These are phyloP conservation scores for Stemphylium vesicarium DNA, from an alignment of 2,329 filamentous ascomycete species.

Conservation along the genomic window DNA sequence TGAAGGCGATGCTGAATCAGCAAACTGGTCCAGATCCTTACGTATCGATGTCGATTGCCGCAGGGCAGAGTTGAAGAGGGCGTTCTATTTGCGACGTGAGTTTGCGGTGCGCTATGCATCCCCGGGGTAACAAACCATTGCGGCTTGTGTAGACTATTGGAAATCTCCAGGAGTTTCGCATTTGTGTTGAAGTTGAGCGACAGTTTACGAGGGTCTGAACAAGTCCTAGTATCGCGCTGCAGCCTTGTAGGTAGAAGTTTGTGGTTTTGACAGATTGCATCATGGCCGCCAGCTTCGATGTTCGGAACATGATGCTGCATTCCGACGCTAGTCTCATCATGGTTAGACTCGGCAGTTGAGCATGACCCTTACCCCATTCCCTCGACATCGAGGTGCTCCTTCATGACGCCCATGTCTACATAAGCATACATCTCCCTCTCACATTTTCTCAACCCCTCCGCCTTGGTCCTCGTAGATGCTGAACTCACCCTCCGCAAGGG, in stretches of 20 bases:
- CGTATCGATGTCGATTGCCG: slow-evolving; percentile 84
- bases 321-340: slow-evolving; percentile 15
- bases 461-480: too few species aligned
- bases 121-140: slow-evolving; percentile 27
- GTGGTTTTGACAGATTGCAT: slow-evolving; percentile 43
- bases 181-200: background rate
- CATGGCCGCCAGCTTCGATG: slow-evolving; percentile 21
- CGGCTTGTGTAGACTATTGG: background rate
- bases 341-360: background rate
- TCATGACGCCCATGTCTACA: too few species aligned
- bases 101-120: background rate
- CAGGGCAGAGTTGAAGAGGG: slow-evolving; percentile 82
- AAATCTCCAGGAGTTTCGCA: background rate
- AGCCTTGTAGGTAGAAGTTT: slow-evolving; percentile 20
- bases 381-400: background rate
- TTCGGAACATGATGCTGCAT: slow-evolving; percentile 11
- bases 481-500: too few species aligned
- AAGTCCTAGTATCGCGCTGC: background rate
- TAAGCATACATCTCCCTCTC: too few species aligned
- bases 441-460: too few species aligned
- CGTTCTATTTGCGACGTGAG: slow-evolving; percentile 63
- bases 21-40: slow-evolving; percentile 74
- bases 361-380: background rate
- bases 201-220: background rate
- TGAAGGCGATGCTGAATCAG: slow-evolving; percentile 64